These are phyloP conservation scores for Fraxinus angustifolia DNA, from an alignment of 305 asterid species.

Conservation along the genomic window DNA sequence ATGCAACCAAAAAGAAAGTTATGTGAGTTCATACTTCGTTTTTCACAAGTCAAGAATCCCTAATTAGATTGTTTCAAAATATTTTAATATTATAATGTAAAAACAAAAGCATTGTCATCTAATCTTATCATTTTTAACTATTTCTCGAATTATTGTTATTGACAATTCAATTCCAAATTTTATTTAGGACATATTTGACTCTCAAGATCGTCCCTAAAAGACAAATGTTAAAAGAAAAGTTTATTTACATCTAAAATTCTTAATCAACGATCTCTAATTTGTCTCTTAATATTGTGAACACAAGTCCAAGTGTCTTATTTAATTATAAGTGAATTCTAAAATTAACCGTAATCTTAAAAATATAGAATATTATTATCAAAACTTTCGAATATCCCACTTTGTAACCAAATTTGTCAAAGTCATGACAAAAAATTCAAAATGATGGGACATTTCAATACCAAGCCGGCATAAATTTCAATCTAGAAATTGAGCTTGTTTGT, in stretches of 20 bases:
- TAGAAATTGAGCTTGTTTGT: constrained; percentile 1
- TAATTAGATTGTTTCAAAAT: neutral
- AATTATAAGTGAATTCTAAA: neutral
- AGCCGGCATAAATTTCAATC: constrained; percentile 24
- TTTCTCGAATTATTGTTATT: neutral
- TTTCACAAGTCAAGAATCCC: neutral
- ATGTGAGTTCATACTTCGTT: neutral
- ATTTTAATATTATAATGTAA: neutral
- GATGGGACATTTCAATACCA: constrained; percentile 23
- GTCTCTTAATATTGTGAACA: neutral
- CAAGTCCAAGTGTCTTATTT: neutral
- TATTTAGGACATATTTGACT: neutral
- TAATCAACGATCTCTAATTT: neutral
- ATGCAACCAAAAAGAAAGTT: too few species aligned
- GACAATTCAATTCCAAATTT: neutral
- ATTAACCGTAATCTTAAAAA: neutral
- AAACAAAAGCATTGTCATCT: neutral
- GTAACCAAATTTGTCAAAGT: constrained; percentile 19
- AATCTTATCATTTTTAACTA: neutral
- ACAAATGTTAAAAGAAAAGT: neutral
- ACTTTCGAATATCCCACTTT: neutral
- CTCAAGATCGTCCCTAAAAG: neutral
- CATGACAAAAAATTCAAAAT: constrained; percentile 17
- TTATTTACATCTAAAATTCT: neutral
- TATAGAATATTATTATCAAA: neutral